Evolutionary conservation across 202 grass and related monocot species (phyloP), one percentile per base, ranked within the genome.

Genomic region (Carex arenaria): DNA sequence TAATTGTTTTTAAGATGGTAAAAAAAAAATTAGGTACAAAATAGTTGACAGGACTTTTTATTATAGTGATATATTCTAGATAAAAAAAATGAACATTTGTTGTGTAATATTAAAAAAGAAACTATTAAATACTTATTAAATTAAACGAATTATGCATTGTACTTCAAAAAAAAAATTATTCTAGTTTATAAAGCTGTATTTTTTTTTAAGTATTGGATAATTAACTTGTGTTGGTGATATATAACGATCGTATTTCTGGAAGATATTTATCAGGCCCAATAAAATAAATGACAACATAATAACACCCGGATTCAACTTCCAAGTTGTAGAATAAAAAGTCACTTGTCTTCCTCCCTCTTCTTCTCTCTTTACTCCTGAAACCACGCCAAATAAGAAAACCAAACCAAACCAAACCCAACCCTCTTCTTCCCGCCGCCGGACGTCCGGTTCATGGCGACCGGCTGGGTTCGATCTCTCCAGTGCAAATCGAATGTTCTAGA

Each of bases 401-500:
- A 4, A 40, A 40, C 38, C 38, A 40, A 40, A 26, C 1, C 26
- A 26, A 79, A 56, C 52, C 43, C 74, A 19, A 22, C 18, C 57
- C 10, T 71, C 14, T 20, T 18, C 66, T 0, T 30, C 66, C 49
- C 23, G 13, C 47, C 74, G 61, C 61, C 49, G 67, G 61, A 26
- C 26, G 26, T 49, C 67, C 31, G 56, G 68, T 85, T 77, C 73
- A 93, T 93, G 91, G 91, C 91, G 73, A 85, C 91, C 67, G 79
- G 85, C 4, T 94, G 91, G 91, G 26, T 91, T 13, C 82, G 87
- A 49, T 91, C 91, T 3, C 89, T 94, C 54, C 85, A 86, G 28
- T 94, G 91, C 91, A 94, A 89, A 60, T 91, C 89, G 13, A 91
- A 43, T 23, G 89, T 85, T n/a, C 72, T 91, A n/a, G 87, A 88